Percentiles rank a stretch among this genome's conserved stretches.
Evolutionary conservation across 2,329 filamentous ascomycete genomes (phyloP).

Genomic region (Phoma herbarum): DNA sequence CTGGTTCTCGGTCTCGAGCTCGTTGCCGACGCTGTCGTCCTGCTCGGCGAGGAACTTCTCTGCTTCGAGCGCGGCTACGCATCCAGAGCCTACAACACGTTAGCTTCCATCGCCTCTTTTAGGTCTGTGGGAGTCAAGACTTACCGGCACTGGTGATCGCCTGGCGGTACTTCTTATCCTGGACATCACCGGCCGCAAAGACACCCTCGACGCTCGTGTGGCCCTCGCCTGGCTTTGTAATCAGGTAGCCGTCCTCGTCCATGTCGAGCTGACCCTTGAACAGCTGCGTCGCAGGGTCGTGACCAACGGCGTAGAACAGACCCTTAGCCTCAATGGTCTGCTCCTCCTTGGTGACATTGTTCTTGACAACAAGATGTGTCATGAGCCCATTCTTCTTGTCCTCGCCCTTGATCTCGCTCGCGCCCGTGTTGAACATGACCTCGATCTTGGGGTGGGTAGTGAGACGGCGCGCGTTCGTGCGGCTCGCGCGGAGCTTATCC

Average conservation of each 20-base stretch:
- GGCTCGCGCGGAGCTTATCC: constrained; percentile 85
- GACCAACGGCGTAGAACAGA: constrained; percentile 96
- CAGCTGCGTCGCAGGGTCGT: constrained; percentile 90
- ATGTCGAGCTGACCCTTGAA: constrained; percentile 90
- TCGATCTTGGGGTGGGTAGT: constrained; percentile 87
- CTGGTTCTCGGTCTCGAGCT: constrained; percentile 59
- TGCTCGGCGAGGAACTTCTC: constrained; percentile 89
- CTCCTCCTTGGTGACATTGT: constrained; percentile 76
- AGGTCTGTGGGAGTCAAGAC: constrained; percentile 47
- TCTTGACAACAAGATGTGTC: constrained; percentile 84
- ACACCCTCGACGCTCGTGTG: constrained; percentile 89
- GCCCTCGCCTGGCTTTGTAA: constrained; percentile 88
- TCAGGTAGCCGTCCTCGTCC: constrained; percentile 89
- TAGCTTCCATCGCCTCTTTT: constrained; percentile 20
- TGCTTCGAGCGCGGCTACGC: constrained; percentile 93
- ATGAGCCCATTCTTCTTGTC: constrained; percentile 78
- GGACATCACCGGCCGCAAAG: constrained; percentile 96
- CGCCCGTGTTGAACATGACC: constrained; percentile 84
- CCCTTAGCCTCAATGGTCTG: constrained; percentile 91
- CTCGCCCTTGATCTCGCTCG: constrained; percentile 84
- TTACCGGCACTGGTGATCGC: constrained; percentile 95
- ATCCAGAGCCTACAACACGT: constrained; percentile 75
- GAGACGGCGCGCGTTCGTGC: constrained; percentile 89
- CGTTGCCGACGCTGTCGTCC: constrained; percentile 64
- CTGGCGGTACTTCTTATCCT: constrained; percentile 98